Conservation (phyloP, 2,329 filamentous ascomycete genomes). For the Ceratocystis lukuohia region DNA sequence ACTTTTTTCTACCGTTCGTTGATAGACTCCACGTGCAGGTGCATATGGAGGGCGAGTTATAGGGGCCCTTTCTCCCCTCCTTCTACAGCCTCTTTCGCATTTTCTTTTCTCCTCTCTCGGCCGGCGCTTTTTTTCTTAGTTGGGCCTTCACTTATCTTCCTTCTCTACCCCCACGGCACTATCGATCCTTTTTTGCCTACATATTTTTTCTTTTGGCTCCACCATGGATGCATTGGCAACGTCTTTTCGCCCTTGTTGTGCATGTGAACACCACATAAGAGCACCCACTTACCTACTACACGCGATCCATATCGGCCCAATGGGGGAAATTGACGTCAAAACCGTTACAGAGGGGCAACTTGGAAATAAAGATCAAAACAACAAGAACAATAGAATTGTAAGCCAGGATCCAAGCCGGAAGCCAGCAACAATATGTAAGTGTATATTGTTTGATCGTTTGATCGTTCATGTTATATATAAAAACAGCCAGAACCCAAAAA, state of each 20-base stretch:
- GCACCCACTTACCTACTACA: neutral
- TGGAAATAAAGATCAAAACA: neutral
- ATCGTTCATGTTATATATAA: neutral
- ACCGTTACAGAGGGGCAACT: neutral
- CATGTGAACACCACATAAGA: neutral
- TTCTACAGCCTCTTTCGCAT: neutral
- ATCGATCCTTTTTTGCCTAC: neutral
- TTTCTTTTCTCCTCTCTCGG: neutral
- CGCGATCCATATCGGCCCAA: neutral
- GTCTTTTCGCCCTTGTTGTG: neutral
- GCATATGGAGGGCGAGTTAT: neutral
- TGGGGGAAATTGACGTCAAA: neutral
- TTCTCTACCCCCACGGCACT: neutral
- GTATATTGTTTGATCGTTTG: neutral
- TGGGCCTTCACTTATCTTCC: neutral
- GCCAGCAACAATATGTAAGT: neutral
- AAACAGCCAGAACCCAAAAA: neutral
- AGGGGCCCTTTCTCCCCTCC: neutral
- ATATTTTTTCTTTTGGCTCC: neutral
- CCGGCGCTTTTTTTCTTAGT: neutral
- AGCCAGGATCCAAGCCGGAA: neutral
- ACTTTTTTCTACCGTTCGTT: neutral
- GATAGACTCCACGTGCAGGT: slow-evolving; percentile 1
- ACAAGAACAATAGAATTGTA: neutral
- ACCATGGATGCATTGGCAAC: neutral